Evolutionary conservation across 192 early-diverging fungal genomes (phyloP), one percentile per base, ranked within the genome.

Genomic region (Coemansia sp.): DNA sequence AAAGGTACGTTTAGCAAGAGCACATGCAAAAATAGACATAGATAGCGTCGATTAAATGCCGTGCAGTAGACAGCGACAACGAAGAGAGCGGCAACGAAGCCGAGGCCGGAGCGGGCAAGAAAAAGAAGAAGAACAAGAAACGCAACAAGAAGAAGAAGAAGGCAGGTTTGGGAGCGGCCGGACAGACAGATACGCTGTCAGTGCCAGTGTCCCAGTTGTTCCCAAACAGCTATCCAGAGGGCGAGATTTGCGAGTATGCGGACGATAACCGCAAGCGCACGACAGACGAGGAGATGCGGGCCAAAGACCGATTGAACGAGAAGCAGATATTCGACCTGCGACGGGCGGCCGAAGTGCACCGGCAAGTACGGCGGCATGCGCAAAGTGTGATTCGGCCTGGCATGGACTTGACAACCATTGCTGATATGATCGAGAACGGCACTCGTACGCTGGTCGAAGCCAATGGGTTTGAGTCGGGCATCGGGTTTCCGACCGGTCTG

Each of bases 401-500:
- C 32, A 93, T 99, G 91, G 84, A 87, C 14, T 90, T 97, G 91
- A 94, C 90, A 27, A 93, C 94, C 7, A 92, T 99, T 65, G 84
- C 84, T 25, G 94, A 99, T 67, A 75, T 88, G 76, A 95, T 98
- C 60, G 97, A 99, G 70, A 96, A 98, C 63, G 93, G 93, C 19
- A 94, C 92, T 3, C 86, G 95, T n/a, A 84, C 84, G 15, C 79
- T 98, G 50, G 83, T 96, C 27, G 90, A 96, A 70, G 95, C 83
- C n/a, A 87, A 90, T 24, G 94, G 94, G 2, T 66, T 95, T 27
- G 89, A 90, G 65, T 73, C 92, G 4, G 81, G 94, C 3, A 94
- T 98, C 59, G 97, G 92, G 8, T 99, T 99, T 75, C 97, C 97
- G 11, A 98, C 94, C 5, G 97, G 97, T 21, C 84, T 86, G 57